Evolutionary conservation across 116 monocot genomes (phyloP).

Genomic region (Phalaenopsis hybrid): DNA sequence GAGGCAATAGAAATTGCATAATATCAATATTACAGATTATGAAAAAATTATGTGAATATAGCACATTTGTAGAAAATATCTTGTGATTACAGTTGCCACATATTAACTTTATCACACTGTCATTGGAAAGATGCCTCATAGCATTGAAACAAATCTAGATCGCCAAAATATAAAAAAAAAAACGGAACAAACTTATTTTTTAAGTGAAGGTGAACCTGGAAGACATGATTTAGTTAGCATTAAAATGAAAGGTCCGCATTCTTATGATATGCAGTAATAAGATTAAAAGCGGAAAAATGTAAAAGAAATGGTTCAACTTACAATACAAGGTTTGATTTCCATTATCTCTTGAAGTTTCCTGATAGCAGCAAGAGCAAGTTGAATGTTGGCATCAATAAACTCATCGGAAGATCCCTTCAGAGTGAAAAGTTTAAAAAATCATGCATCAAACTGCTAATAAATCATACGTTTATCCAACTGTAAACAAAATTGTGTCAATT

Average conservation of each 20-base stretch:
- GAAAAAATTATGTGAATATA: background rate
- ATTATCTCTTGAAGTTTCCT: constrained; percentile 71
- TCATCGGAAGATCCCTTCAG: constrained; percentile 97
- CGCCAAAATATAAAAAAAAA: background rate
- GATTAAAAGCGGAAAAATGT: background rate
- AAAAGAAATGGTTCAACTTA: constrained; percentile 31
- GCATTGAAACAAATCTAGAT: background rate
- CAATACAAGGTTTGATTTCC: constrained; percentile 73
- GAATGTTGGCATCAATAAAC: constrained; percentile 96
- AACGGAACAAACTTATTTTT: background rate
- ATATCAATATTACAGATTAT: background rate
- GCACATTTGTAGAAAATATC: background rate
- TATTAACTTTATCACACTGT: background rate
- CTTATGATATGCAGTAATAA: background rate
- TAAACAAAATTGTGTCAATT: background rate
- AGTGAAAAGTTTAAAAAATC: background rate
- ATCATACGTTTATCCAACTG: background rate
- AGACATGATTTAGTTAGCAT: background rate
- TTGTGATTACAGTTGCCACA: background rate
- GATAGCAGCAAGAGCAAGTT: constrained; percentile 88
- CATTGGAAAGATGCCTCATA: background rate
- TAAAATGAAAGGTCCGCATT: background rate
- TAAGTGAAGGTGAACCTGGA: background rate
- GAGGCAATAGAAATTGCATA: background rate
- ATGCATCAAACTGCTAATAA: background rate